A percentile compares a stretch with the other conserved stretches of the same genome.
phyloP scores from a whole-genome alignment of 2,329 filamentous ascomycete species.

The Cryphonectria carpinicola region DNA sequence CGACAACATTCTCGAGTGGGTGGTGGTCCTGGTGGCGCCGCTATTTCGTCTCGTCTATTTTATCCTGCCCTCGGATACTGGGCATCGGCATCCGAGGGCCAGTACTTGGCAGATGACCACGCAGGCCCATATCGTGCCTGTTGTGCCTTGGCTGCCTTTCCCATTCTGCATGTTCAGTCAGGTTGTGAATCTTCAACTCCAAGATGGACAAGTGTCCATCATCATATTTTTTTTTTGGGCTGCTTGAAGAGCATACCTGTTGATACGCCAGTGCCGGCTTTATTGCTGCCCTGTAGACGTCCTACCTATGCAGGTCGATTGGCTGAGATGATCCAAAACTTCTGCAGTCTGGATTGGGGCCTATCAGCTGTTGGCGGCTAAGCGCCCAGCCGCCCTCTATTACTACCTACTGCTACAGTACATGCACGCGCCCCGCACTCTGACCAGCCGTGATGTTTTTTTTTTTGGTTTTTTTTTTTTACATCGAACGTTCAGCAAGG shows the following conservation, averaged over 20 bases:
- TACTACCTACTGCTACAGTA: background rate
- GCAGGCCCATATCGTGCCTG: background rate
- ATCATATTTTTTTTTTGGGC: background rate
- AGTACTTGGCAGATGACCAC: background rate
- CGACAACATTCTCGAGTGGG: background rate
- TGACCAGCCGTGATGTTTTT: constrained; percentile 4
- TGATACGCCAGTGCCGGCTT: background rate
- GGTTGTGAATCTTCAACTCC: background rate
- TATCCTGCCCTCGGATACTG: background rate
- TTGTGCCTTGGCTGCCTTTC: background rate
- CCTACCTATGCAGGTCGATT: background rate
- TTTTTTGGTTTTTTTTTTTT: background rate
- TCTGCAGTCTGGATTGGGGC: constrained; percentile 15
- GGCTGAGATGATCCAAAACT: background rate
- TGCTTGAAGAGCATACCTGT: background rate
- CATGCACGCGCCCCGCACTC: constrained; percentile 25
- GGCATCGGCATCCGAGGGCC: background rate
- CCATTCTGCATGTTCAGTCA: background rate
- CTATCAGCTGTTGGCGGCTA: constrained; percentile 24
- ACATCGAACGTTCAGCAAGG: constrained; percentile 7
- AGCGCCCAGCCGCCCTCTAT: constrained; percentile 20
- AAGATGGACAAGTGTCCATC: background rate
- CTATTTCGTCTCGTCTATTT: background rate
- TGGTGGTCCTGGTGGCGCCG: background rate
- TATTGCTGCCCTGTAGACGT: background rate